phyloP scores from a whole-genome alignment of 257 asterid genomes.

The Orobanche coerulescens region DNA sequence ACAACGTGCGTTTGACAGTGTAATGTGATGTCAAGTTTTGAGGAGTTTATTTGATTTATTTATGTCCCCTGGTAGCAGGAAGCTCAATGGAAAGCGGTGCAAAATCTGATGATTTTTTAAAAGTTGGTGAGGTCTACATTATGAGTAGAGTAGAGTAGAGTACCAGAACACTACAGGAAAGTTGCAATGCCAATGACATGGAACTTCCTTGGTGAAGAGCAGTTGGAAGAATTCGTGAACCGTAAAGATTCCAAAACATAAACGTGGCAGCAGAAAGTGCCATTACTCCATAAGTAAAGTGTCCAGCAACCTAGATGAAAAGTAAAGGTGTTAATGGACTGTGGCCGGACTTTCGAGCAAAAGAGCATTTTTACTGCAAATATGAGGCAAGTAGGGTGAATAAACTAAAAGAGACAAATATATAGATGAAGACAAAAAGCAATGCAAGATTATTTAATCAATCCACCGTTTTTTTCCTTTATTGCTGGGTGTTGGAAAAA shows the following conservation, averaged over 20 bases:
- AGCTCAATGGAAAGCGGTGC: not conserved
- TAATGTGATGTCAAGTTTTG: slow-evolving; percentile 6
- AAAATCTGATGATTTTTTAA: slow-evolving; percentile 2
- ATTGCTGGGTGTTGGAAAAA: not conserved
- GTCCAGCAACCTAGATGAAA: slow-evolving; percentile 77
- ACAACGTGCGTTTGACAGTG: not conserved
- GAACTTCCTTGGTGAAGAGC: slow-evolving; percentile 82
- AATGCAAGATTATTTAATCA: not conserved
- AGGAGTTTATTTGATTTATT: slow-evolving; percentile 12
- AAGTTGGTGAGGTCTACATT: not conserved
- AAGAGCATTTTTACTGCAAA: slow-evolving; percentile 7
- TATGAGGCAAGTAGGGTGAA: not conserved
- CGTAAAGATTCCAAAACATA: slow-evolving; percentile 85
- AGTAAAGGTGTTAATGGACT: slow-evolving; percentile 11
- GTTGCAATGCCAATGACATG: slow-evolving; percentile 92
- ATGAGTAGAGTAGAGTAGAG: slow-evolving; percentile 17
- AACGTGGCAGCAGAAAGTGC: slow-evolving; percentile 94
- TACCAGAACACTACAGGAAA: slow-evolving; percentile 99
- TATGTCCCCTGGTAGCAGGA: slow-evolving; percentile 9
- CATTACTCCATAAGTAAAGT: slow-evolving; percentile 96
- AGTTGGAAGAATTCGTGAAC: slow-evolving; percentile 74
- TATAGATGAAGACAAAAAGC: not conserved
- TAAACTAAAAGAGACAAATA: not conserved
- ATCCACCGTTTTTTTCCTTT: not conserved
- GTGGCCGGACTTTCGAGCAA: slow-evolving; percentile 9